Evolutionary conservation across 768 basidiomycete genomes (phyloP).

Genomic region (Coprinopsis sp.): DNA sequence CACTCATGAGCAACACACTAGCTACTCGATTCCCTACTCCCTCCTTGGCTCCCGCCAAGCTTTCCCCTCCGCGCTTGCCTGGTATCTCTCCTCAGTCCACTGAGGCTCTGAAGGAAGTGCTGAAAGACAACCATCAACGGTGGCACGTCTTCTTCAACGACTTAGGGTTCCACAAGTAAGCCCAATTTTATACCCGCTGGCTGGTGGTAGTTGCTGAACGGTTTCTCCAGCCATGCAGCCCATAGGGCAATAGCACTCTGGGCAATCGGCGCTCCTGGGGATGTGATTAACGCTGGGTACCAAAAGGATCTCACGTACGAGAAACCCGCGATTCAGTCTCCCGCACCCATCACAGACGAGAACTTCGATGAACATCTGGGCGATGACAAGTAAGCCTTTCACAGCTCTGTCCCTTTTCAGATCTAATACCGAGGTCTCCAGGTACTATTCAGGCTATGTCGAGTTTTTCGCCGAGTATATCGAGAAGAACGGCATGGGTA

Average conservation of each 20-base stretch:
- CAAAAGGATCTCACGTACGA: conserved; percentile 32
- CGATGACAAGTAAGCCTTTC: conserved; percentile 42
- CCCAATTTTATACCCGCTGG: neutral
- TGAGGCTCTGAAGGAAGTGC: conserved; percentile 30
- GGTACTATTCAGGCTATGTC: conserved; percentile 57
- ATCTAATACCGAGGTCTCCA: conserved; percentile 17
- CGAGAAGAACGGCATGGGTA: conserved; percentile 37
- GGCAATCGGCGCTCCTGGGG: conserved; percentile 48
- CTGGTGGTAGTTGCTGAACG: conserved; percentile 26
- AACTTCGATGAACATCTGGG: conserved; percentile 56
- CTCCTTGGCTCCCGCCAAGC: conserved; percentile 21
- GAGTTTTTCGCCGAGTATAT: conserved; percentile 46
- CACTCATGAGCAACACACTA: neutral
- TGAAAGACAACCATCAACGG: conserved; percentile 49
- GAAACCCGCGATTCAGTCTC: conserved; percentile 37
- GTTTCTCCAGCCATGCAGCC: conserved; percentile 42
- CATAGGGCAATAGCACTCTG: conserved; percentile 59
- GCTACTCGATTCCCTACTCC: conserved; percentile 30
- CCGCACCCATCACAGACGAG: conserved; percentile 36
- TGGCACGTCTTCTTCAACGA: conserved; percentile 54
- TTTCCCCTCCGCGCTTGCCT: conserved; percentile 27
- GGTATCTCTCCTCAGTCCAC: conserved; percentile 36
- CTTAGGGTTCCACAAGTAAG: conserved; percentile 33
- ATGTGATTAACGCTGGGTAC: conserved; percentile 35
- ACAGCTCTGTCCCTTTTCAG: neutral